These are phyloP conservation scores for Pichia sp. DNA, from an alignment of 1,139 yeast species.

Conservation along the genomic window DNA sequence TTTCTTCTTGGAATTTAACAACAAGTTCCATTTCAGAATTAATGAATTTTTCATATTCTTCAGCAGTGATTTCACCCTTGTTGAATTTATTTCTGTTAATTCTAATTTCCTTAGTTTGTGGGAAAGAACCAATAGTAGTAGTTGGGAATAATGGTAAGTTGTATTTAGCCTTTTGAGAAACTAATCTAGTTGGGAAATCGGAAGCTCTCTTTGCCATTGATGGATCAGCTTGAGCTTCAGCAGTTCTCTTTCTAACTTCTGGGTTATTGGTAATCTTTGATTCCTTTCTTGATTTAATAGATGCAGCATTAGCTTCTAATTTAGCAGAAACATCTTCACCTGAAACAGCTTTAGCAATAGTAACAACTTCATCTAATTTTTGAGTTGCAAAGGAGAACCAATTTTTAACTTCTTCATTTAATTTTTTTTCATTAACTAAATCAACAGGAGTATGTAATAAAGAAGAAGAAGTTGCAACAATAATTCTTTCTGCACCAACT, in stretches of 20 bases:
- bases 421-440: conserved; percentile 82
- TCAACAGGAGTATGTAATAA: conserved; percentile 98
- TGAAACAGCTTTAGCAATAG: conserved; percentile 81
- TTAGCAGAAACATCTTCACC: conserved; percentile 64
- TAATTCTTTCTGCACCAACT: conserved; percentile 82
- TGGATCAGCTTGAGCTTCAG: conserved; percentile 56
- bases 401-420: conserved; percentile 85
- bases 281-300: conserved; percentile 78
- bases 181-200: conserved; percentile 81
- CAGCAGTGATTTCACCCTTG: conserved; percentile 92
- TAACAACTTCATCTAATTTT: conserved; percentile 86
- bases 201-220: conserved; percentile 78
- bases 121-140: conserved; percentile 99
- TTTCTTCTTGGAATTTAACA: conserved; percentile 97
- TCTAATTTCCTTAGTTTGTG: conserved; percentile 99
- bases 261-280: conserved; percentile 88
- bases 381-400: conserved; percentile 99
- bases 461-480: conserved; percentile 86
- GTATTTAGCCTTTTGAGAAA: conserved; percentile 78
- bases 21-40: conserved; percentile 93
- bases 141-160: conserved; percentile 98
- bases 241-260: conserved; percentile 82
- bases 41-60: conserved; percentile 92
- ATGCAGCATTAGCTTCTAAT: conserved; percentile 79
- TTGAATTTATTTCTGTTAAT: conserved; percentile 95